These are phyloP conservation scores for Adansonia gregorii DNA, from an alignment of 441 rosid genomes.

Conservation along the genomic window DNA sequence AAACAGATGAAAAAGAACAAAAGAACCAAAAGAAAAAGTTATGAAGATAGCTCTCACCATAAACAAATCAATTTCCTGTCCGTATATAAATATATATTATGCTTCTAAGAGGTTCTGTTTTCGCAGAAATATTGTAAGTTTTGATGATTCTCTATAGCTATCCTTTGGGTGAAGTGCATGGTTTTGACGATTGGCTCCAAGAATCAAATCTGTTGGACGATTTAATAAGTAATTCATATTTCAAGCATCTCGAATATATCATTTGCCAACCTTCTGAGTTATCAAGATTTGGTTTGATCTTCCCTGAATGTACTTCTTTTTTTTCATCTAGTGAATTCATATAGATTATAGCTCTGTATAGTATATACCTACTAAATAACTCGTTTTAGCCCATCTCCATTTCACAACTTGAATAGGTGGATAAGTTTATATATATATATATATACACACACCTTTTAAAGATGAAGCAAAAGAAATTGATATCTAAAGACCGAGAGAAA, in stretches of 20 bases:
- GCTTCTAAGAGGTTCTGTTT: slow-evolving; percentile 18
- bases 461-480: no score
- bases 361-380: slow-evolving; percentile 40
- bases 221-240: slow-evolving; percentile 28
- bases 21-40: background rate
- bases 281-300: slow-evolving; percentile 43
- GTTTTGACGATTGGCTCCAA: slow-evolving; percentile 30
- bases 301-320: slow-evolving; percentile 36
- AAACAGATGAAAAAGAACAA: background rate
- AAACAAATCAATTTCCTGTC: background rate
- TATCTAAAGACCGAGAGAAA: no score
- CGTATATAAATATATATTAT: background rate
- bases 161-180: slow-evolving; percentile 27
- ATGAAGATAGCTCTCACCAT: background rate
- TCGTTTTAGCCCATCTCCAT: slow-evolving; percentile 25
- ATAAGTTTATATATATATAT: no score
- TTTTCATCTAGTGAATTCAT: slow-evolving; percentile 21
- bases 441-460: no score
- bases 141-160: slow-evolving; percentile 32
- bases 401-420: background rate
- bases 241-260: slow-evolving; percentile 39
- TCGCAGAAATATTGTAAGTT: slow-evolving; percentile 13
- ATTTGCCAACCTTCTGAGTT: slow-evolving; percentile 29
- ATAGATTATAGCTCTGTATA: slow-evolving; percentile 17
- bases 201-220: slow-evolving; percentile 34